Conservation (phyloP, 1,284 basidiomycete genomes). For the Clitocybe nebularis region DNA sequence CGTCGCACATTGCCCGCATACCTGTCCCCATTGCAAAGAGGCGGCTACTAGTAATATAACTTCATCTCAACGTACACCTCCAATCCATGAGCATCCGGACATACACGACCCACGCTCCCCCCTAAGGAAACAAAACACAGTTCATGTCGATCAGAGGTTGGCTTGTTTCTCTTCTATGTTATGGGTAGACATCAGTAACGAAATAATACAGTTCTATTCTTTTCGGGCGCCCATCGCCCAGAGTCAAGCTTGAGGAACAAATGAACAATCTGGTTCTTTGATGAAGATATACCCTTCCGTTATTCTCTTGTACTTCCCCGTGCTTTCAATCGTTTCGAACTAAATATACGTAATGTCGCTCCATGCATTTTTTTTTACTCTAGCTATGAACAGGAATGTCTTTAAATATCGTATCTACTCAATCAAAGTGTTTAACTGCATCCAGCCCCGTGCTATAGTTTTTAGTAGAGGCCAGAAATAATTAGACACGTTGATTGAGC, state of each 20-base stretch:
- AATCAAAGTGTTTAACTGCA: no score
- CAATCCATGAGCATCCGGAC: conserved; percentile 13
- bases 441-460: not conserved
- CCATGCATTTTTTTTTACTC: not conserved
- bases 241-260: conserved; percentile 4
- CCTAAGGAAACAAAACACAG: no score
- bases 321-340: no score
- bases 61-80: conserved; percentile 5
- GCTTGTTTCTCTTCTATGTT: no score
- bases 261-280: conserved; percentile 10
- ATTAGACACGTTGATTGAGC: no score
- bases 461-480: no score
- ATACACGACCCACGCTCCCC: conserved; percentile 25
- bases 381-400: not conserved
- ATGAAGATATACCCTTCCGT: not conserved
- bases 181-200: no score
- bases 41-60: conserved; percentile 1
- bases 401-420: no score
- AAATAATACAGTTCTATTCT: conserved; percentile 12
- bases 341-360: no score
- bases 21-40: conserved; percentile 5
- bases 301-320: no score
- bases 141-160: no score
- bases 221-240: conserved; percentile 19
- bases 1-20: conserved; percentile 5